Evolutionary conservation across 495 filamentous ascomycete species (phyloP).

Genomic region (Aspergillus leporis): DNA sequence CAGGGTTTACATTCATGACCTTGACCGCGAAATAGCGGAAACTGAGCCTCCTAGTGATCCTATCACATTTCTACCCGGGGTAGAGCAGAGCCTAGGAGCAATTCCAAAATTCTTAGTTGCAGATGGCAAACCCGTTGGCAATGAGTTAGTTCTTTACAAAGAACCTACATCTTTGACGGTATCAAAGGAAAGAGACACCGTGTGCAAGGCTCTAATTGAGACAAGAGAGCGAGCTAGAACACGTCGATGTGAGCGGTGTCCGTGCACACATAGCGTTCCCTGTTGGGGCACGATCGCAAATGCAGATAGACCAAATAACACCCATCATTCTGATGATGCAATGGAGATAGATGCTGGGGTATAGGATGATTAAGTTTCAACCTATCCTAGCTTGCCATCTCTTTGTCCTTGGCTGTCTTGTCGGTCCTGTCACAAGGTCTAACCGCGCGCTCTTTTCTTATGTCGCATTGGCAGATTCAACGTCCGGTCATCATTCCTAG

Average conservation of each 20-base stretch:
- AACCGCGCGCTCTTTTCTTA: not conserved
- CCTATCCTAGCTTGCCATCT: not conserved
- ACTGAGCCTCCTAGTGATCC: conserved; percentile 51
- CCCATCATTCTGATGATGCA: not conserved
- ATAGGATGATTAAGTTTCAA: not conserved
- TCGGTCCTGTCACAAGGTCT: not conserved
- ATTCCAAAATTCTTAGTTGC: conserved; percentile 68
- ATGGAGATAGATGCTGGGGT: conserved; percentile 18
- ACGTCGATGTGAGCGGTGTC: not conserved
- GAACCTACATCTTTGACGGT: conserved; percentile 76
- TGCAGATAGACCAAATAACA: not conserved
- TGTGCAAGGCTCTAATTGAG: conserved; percentile 84
- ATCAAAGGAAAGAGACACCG: conserved; percentile 71
- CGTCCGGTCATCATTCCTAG: too few relatives aligned
- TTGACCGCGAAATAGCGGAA: conserved; percentile 83
- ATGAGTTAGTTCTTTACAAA: conserved; percentile 57
- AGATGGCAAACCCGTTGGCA: conserved; percentile 41
- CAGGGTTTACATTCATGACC: conserved; percentile 84
- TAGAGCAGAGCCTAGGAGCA: conserved; percentile 73
- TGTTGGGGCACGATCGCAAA: not conserved
- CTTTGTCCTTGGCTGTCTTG: not conserved
- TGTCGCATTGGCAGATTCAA: too few relatives aligned
- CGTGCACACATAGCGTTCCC: not conserved
- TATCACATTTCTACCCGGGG: conserved; percentile 78
- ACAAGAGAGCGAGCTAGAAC: conserved; percentile 61